Base-by-base conservation (phyloP, 805 yeast species). In the Blastobotrys attinorum region DNA sequence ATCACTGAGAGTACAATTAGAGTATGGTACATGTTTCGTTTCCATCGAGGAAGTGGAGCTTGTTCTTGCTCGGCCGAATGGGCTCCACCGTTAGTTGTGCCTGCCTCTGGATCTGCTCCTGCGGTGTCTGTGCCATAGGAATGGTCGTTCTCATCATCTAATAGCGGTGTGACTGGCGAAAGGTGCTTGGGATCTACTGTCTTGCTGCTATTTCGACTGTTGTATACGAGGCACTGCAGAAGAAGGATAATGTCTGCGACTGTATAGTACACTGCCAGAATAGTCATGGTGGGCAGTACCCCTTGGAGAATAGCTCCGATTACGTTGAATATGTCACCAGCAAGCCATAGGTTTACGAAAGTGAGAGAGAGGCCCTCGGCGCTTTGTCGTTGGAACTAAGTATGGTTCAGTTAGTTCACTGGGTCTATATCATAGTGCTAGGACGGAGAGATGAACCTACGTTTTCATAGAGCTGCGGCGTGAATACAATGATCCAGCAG, bases 401-500 rank as follows among this genome's bases (percentile, higher is more conserved):
- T 8, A 22, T 13, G 18, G 16, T 11, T 23, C 33, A 41, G 20
- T 22, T 16, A 32, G 40, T 47, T 47, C 52, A 54, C 38, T 37
- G 37, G 39, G 10, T 11, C 16, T 15, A 39, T n/a, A n/a, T n/a
- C n/a, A n/a, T n/a, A n/a, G n/a, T n/a, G n/a, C n/a, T n/a, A n/a
- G n/a, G n/a, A 8, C 10, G 17, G 31, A n/a, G 22, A n/a, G 4
- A 10, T 8, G 15, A 16, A 45, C 65, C 31, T 51, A 62, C 67
- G 61, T 89, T 90, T 59, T 92, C 97, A 62, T 87, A 89, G 37
- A 92, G 83, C 60, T 90, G 97, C 8, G 97, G 97, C 31, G 95
- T 94, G 70, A 92, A 90, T 15, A 90, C 98, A 39, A 92, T 89
- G 47, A 92, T 82, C 98, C 98, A 90, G 62, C 97, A 92, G 13